phyloP scores from a whole-genome alignment of 2,329 filamentous ascomycete species.

The Chrysoporthe cubensis region DNA sequence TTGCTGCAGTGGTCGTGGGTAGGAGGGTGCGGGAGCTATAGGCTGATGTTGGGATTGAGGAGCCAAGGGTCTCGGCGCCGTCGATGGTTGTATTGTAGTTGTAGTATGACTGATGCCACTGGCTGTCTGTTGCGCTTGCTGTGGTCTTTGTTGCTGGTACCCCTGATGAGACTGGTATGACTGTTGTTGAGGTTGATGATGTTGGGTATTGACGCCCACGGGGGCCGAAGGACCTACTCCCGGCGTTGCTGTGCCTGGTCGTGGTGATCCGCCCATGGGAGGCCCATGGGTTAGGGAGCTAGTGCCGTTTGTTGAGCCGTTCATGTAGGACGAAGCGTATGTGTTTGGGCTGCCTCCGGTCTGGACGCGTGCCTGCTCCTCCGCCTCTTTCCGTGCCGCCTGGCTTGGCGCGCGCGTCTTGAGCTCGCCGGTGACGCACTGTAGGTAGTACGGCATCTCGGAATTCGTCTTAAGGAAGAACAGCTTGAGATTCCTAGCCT shows the following conservation, averaged over 20 bases:
- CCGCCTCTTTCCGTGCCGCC: constrained; percentile 70
- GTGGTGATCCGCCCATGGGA: constrained; percentile 13
- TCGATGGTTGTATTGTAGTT: background rate
- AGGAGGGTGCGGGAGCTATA: constrained; percentile 26
- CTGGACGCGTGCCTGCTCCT: constrained; percentile 64
- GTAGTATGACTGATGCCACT: constrained; percentile 10
- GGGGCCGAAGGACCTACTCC: constrained; percentile 13
- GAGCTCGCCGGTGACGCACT: constrained; percentile 86
- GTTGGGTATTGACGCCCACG: constrained; percentile 18
- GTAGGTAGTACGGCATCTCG: constrained; percentile 85
- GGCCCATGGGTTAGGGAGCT: constrained; percentile 16
- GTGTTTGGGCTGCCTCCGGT: constrained; percentile 61
- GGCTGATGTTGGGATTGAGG: constrained; percentile 24
- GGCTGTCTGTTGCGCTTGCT: constrained; percentile 18
- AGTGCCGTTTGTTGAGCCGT: constrained; percentile 17
- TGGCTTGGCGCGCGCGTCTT: constrained; percentile 81
- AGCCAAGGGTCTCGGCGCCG: constrained; percentile 11
- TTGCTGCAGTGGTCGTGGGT: constrained; percentile 26
- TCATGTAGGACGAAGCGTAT: constrained; percentile 24
- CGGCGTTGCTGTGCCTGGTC: constrained; percentile 16
- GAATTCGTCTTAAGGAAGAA: constrained; percentile 92
- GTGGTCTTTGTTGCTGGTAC: constrained; percentile 23
- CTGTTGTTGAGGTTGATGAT: constrained; percentile 27
- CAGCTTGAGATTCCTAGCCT: constrained; percentile 85
- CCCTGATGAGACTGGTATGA: constrained; percentile 21